Evolutionary conservation across 2,329 filamentous ascomycete genomes (phyloP).

Genomic region (Pseudogymnoascus sp.): DNA sequence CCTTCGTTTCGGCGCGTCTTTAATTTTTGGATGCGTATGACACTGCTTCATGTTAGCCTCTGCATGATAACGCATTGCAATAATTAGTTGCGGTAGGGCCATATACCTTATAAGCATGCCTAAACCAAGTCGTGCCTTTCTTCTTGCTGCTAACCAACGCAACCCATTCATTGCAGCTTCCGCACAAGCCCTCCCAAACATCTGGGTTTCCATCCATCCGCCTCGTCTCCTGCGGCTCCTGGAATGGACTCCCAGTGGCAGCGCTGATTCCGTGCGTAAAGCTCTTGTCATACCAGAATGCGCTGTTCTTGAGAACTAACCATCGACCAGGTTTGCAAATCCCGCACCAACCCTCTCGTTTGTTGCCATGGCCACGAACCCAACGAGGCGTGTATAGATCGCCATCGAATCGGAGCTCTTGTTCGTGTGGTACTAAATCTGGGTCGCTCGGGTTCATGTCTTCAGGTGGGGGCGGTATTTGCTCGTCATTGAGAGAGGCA

Average conservation of each 20-base stretch:
- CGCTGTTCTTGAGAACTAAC: conserved; percentile 83
- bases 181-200: conserved; percentile 73
- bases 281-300: conserved; percentile 89
- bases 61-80: background rate
- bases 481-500: conserved; percentile 65
- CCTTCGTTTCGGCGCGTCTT: conserved; percentile 60
- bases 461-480: conserved; percentile 64
- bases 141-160: conserved; percentile 78
- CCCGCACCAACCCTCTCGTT: conserved; percentile 83
- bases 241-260: conserved; percentile 69
- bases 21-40: conserved; percentile 63
- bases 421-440: conserved; percentile 68
- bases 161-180: conserved; percentile 73
- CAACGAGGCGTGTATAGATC: conserved; percentile 78
- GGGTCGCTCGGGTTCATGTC: conserved; percentile 75
- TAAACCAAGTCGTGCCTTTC: conserved; percentile 87
- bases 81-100: background rate
- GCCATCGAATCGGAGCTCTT: conserved; percentile 69
- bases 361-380: conserved; percentile 79
- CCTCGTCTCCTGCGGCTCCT: conserved; percentile 65
- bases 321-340: conserved; percentile 80
- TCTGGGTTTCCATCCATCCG: conserved; percentile 74
- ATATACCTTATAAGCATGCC: conserved; percentile 77
- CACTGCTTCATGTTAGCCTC: conserved; percentile 40
- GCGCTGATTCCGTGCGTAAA: conserved; percentile 83